phyloP scores from a whole-genome alignment of 192 early-diverging fungal species.

The Spizellomyces punctatus region DNA sequence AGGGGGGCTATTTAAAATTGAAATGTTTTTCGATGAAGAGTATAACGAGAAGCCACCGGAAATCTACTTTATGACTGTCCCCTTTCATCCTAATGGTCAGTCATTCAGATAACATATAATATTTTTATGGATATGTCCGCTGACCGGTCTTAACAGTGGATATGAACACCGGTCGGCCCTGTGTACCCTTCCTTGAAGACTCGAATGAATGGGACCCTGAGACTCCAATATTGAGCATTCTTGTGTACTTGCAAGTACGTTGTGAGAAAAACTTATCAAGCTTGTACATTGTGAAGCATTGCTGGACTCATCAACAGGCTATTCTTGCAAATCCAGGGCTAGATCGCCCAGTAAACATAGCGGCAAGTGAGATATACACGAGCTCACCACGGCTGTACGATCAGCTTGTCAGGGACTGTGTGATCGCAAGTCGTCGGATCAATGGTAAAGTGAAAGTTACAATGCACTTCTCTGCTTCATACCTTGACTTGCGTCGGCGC shows the following conservation, averaged over 20 bases:
- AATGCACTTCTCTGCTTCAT: neutral
- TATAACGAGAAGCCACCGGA: slow-evolving; percentile 54
- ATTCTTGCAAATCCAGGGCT: slow-evolving; percentile 49
- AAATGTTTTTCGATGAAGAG: slow-evolving; percentile 44
- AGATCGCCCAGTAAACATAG: slow-evolving; percentile 44
- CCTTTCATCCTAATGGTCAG: slow-evolving; percentile 58
- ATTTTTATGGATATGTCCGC: neutral
- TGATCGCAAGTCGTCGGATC: slow-evolving; percentile 49
- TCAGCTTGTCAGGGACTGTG: slow-evolving; percentile 53
- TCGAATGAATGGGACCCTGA: slow-evolving; percentile 38
- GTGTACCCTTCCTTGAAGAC: slow-evolving; percentile 43
- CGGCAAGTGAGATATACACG: slow-evolving; percentile 48
- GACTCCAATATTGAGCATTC: slow-evolving; percentile 33
- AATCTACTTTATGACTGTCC: slow-evolving; percentile 53
- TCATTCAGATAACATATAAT: neutral
- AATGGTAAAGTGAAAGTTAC: slow-evolving; percentile 17
- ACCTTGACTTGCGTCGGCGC: neutral
- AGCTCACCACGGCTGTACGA: slow-evolving; percentile 47
- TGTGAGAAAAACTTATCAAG: neutral
- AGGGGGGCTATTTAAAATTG: slow-evolving; percentile 46
- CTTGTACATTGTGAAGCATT: neutral
- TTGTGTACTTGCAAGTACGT: slow-evolving; percentile 47
- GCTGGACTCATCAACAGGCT: slow-evolving; percentile 22
- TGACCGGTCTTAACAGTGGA: slow-evolving; percentile 33
- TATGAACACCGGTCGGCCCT: slow-evolving; percentile 46